These are phyloP conservation scores for Eucalyptus erythrocorys DNA, from an alignment of 345 rosid genomes.

Conservation along the genomic window DNA sequence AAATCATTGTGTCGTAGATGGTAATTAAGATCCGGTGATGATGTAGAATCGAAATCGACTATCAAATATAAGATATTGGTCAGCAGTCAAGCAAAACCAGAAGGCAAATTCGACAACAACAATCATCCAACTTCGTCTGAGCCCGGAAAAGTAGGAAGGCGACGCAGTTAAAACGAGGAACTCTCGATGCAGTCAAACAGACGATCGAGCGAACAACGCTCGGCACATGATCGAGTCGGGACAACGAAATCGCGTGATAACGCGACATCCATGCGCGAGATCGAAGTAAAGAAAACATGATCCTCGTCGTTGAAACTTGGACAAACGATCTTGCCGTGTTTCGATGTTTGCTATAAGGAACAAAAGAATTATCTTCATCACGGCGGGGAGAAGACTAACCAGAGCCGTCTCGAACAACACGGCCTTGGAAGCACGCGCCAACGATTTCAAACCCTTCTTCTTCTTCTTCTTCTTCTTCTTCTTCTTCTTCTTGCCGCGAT, in stretches of 20 bases:
- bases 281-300: background rate
- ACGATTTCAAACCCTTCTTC: background rate
- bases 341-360: background rate
- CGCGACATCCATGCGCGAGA: background rate
- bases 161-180: background rate
- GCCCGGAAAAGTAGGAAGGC: background rate
- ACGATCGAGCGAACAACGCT: background rate
- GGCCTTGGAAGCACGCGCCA: conserved; percentile 14
- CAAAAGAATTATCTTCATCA: background rate
- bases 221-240: background rate
- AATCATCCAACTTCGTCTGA: background rate
- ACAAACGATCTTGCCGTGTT: background rate
- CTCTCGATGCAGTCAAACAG: background rate
- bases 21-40: background rate
- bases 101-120: background rate
- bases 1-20: background rate
- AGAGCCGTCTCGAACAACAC: conserved; percentile 25
- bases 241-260: background rate
- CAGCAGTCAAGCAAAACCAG: background rate
- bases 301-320: background rate
- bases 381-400: conserved; percentile 9
- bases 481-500: too few species aligned
- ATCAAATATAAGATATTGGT: background rate
- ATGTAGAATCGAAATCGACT: background rate
- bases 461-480: background rate